A percentile compares a stretch with the other conserved stretches of the same genome.
phyloP scores from a whole-genome alignment of 495 filamentous ascomycete species.

The Penicillium pancosmium region DNA sequence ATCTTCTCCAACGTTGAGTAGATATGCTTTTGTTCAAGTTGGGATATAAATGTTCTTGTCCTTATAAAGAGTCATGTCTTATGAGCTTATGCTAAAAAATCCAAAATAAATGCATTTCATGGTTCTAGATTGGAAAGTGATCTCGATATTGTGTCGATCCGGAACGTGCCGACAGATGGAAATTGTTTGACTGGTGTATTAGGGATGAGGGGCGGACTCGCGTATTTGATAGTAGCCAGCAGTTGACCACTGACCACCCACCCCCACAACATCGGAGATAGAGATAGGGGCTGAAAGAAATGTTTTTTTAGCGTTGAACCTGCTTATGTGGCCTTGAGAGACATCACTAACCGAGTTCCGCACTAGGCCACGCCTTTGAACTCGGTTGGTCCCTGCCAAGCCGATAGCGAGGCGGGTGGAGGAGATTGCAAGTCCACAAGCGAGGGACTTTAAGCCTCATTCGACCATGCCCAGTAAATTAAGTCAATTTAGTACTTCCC shows the following conservation, averaged over 20 bases:
- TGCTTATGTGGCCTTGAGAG: not conserved
- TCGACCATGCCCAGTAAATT: too few relatives aligned
- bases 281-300: too few relatives aligned
- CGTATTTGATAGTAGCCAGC: too few relatives aligned
- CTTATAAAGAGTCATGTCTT: slow-evolving; percentile 25
- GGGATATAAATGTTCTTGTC: slow-evolving; percentile 9
- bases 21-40: slow-evolving; percentile 5
- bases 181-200: too few relatives aligned
- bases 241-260: too few relatives aligned
- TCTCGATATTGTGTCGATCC: too few relatives aligned
- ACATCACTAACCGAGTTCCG: not conserved
- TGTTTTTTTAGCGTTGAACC: too few relatives aligned
- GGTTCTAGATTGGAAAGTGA: slow-evolving; percentile 7
- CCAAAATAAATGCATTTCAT: slow-evolving; percentile 31
- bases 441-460: too few relatives aligned
- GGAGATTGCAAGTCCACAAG: not conserved
- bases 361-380: not conserved
- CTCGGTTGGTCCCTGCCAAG: not conserved
- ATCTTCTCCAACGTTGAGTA: slow-evolving; percentile 71
- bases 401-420: not conserved
- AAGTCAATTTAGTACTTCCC: too few relatives aligned
- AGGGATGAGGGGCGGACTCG: too few relatives aligned
- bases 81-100: slow-evolving; percentile 33
- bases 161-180: too few relatives aligned
- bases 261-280: too few relatives aligned